Base-by-base conservation (phyloP, 1,284 basidiomycete species). In the Tranzscheliella williamsii region DNA sequence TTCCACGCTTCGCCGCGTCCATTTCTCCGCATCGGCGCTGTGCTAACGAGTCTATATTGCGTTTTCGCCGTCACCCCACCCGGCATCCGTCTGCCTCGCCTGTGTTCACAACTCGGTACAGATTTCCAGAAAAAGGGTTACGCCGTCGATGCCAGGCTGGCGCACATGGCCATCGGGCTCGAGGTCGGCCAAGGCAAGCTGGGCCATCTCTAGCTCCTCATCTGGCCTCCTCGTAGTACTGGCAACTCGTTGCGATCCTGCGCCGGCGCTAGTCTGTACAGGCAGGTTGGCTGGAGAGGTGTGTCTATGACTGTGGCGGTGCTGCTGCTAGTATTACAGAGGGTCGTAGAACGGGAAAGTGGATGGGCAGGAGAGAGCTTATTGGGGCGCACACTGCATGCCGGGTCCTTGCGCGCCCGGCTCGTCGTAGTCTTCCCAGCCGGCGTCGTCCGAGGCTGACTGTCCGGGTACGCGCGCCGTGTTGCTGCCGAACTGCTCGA, bases 81-180 rank as follows among this genome's bases (percentile, higher is more conserved):
- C n/a, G n/a, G n/a, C n/a, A n/a, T n/a, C n/a, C n/a, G n/a, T n/a
- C n/a, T n/a, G n/a, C n/a, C n/a, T n/a, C n/a, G n/a, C n/a, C n/a
- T n/a, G n/a, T n/a, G n/a, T n/a, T n/a, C n/a, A n/a, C 31, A 17
- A 8, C 13, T 29, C 20, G n/a, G 17, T 11, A 40, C 64, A 74
- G 73, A 63, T 15, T 70, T 76, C 32, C 48, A 65, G 43, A 20
- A 48, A 4, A 52, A 68, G 40, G 64, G 67, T 4, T 76, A 52
- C 27, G 69, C 60, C 16, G 61, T 76, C 8, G 74, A 76, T 27
- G 74, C 74, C 8, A 56, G 74, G 36, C 52, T 76, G 2, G 61
- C 67, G n/a, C 74, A 76, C 38, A 38, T 73, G 6, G 74, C 74
- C 4, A 55, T 61, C 29, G 74, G 74, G 9, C 45, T 76, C 26